Evolutionary conservation across 805 yeast species (phyloP).

Genomic region (Candida peoriensis): DNA sequence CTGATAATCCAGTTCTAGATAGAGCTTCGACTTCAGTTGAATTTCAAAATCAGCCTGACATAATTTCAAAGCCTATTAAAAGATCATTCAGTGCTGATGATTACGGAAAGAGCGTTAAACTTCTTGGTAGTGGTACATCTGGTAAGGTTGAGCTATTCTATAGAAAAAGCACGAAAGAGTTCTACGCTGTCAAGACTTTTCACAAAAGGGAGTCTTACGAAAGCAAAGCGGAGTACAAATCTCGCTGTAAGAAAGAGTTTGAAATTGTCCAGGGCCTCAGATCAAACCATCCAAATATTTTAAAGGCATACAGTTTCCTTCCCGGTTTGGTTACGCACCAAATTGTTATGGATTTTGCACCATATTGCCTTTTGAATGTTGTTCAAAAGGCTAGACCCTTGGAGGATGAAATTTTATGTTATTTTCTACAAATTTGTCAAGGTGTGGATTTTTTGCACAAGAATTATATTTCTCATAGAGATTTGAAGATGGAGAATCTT

Average conservation of each 20-base stretch:
- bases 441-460: constrained; percentile 73
- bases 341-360: constrained; percentile 86
- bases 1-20: no score
- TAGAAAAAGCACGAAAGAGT: constrained; percentile 11
- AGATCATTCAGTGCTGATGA: background rate
- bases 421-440: constrained; percentile 69
- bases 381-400: constrained; percentile 78
- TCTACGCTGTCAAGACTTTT: constrained; percentile 43
- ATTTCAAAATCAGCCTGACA: no score
- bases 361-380: constrained; percentile 79
- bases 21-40: no score
- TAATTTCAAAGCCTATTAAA: no score
- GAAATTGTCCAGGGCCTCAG: constrained; percentile 62
- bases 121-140: constrained; percentile 29
- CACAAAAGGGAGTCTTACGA: constrained; percentile 44
- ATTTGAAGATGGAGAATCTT: constrained; percentile 86
- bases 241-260: constrained; percentile 73
- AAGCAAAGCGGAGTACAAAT: constrained; percentile 57
- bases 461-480: constrained; percentile 85
- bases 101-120: constrained; percentile 16
- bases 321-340: constrained; percentile 51
- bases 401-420: constrained; percentile 63
- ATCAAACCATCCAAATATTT: constrained; percentile 60
- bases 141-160: constrained; percentile 31
- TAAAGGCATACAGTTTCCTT: constrained; percentile 68